A percentile compares a stretch with the other conserved stretches of the same genome.
Evolutionary conservation across 1,139 yeast species (phyloP).

Genomic region (Candida labiduridarum): DNA sequence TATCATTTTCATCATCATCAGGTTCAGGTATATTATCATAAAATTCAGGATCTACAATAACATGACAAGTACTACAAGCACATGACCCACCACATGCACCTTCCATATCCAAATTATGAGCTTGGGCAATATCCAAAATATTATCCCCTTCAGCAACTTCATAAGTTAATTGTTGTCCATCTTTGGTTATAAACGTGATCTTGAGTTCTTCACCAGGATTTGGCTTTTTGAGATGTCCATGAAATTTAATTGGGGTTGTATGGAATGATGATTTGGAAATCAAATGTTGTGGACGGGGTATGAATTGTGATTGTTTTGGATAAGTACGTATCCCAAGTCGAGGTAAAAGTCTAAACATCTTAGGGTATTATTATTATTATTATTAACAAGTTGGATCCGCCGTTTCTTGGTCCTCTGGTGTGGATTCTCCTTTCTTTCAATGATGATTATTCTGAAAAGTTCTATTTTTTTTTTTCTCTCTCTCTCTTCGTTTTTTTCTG

Average conservation of each 20-base stretch:
- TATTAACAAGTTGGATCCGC: neutral
- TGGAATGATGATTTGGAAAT: constrained; percentile 20
- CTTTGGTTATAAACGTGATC: constrained; percentile 88
- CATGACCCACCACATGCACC: constrained; percentile 99
- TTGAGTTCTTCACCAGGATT: constrained; percentile 92
- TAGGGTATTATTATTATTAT: neutral
- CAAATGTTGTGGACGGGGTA: neutral
- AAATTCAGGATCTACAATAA: constrained; percentile 91
- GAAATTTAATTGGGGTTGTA: constrained; percentile 33
- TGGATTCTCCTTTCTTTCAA: too few species aligned
- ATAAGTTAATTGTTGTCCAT: constrained; percentile 76
- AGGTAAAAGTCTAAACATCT: constrained; percentile 5
- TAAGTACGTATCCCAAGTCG: neutral
- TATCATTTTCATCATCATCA: constrained; percentile 95
- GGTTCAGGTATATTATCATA: constrained; percentile 94
- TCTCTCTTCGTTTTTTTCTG: neutral
- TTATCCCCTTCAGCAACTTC: constrained; percentile 95
- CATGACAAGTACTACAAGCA: constrained; percentile 97
- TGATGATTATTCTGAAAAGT: neutral
- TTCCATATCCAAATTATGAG: constrained; percentile 90
- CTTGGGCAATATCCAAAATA: constrained; percentile 91
- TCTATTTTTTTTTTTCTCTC: constrained; percentile 1
- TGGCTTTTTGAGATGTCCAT: constrained; percentile 89
- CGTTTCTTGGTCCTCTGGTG: too few species aligned
- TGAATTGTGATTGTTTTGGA: neutral